Evolutionary conservation across 805 yeast species (phyloP).

Genomic region (Candida quercuum): DNA sequence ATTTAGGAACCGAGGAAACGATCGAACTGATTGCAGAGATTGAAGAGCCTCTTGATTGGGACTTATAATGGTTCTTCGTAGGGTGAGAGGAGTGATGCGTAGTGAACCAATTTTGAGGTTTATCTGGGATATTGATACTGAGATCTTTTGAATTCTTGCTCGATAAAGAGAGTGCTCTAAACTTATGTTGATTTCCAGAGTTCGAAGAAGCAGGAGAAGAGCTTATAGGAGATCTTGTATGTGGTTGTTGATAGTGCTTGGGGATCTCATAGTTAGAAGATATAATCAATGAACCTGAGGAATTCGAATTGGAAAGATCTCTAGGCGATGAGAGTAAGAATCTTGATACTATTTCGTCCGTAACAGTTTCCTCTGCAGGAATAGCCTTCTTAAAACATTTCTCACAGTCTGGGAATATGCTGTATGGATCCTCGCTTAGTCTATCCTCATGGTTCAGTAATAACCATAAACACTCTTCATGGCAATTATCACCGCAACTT

Average conservation of each 20-base stretch:
- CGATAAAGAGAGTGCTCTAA: constrained; percentile 15
- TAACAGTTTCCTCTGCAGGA: constrained; percentile 18
- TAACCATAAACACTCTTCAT: constrained; percentile 38
- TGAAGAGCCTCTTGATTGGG: constrained; percentile 24
- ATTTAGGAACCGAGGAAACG: constrained; percentile 23
- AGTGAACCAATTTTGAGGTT: constrained; percentile 1
- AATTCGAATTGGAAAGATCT: neutral
- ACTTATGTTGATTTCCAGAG: constrained; percentile 1
- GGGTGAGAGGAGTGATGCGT: constrained; percentile 1
- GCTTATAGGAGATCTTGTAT: neutral
- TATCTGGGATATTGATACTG: constrained; percentile 17
- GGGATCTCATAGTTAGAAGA: constrained; percentile 8
- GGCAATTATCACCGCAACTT: constrained; percentile 40
- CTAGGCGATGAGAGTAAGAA: constrained; percentile 10
- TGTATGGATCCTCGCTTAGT: constrained; percentile 7
- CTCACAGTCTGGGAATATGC: constrained; percentile 21
- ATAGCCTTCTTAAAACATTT: constrained; percentile 15
- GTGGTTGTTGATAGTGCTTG: constrained; percentile 1
- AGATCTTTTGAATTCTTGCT: constrained; percentile 22
- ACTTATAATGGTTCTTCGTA: constrained; percentile 13
- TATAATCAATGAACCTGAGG: constrained; percentile 6
- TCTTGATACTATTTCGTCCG: constrained; percentile 17
- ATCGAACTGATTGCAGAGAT: constrained; percentile 24
- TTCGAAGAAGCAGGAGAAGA: neutral
- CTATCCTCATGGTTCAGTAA: constrained; percentile 7